These are phyloP conservation scores for Penstemon barbatus DNA, from an alignment of 257 asterid genomes.

Conservation along the genomic window DNA sequence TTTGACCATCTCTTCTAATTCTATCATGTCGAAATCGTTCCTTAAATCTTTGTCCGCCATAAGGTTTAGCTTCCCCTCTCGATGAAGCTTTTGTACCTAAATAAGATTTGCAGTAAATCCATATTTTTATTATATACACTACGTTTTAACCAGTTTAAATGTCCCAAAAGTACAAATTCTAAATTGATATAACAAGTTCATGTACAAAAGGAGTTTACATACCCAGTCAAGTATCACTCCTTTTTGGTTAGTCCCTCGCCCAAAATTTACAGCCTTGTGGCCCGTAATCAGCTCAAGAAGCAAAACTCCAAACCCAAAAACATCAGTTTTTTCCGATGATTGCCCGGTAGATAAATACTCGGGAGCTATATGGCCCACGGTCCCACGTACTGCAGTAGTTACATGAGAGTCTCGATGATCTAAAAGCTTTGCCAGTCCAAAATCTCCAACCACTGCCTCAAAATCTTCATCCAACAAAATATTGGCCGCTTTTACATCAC, in stretches of 20 bases:
- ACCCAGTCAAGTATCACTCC: slow-evolving; percentile 91
- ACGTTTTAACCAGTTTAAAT: too few relatives aligned
- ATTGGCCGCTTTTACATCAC: slow-evolving; percentile 96
- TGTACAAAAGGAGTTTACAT: neutral
- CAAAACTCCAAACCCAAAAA: slow-evolving; percentile 84
- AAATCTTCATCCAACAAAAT: slow-evolving; percentile 90
- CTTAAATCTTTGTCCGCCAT: slow-evolving; percentile 76
- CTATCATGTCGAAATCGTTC: slow-evolving; percentile 58
- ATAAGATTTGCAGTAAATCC: neutral
- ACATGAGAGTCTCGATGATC: slow-evolving; percentile 92
- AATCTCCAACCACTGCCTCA: slow-evolving; percentile 96
- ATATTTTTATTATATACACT: neutral
- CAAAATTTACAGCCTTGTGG: slow-evolving; percentile 86
- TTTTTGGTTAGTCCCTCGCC: slow-evolving; percentile 75
- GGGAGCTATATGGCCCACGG: slow-evolving; percentile 95
- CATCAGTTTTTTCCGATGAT: slow-evolving; percentile 92
- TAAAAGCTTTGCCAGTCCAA: slow-evolving; percentile 88
- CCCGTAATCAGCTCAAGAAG: slow-evolving; percentile 91
- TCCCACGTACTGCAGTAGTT: slow-evolving; percentile 95
- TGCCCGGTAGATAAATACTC: slow-evolving; percentile 88
- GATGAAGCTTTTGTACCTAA: slow-evolving; percentile 84
- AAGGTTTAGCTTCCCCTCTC: slow-evolving; percentile 63
- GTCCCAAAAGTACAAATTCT: neutral
- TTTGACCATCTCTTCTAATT: slow-evolving; percentile 79
- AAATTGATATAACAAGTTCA: neutral